Conservation (phyloP, 495 filamentous ascomycete species). For the Penicillium samsonianum region DNA sequence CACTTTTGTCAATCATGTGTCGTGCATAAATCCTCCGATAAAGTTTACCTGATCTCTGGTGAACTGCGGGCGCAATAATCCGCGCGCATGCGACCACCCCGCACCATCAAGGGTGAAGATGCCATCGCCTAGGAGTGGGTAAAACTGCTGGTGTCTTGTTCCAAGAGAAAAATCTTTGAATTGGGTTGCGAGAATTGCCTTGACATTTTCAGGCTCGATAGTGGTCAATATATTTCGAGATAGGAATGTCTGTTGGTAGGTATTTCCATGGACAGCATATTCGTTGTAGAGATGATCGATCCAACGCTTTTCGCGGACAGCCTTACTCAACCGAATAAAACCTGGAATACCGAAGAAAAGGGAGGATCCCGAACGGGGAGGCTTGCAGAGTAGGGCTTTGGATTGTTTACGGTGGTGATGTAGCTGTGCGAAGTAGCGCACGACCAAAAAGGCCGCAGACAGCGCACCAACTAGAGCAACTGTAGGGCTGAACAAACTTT, state of each 20-base stretch:
- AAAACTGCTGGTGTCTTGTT: constrained; percentile 44
- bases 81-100: constrained; percentile 62
- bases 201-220: constrained; percentile 80
- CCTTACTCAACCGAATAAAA: constrained; percentile 32
- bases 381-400: constrained; percentile 41
- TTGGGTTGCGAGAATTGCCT: constrained; percentile 78
- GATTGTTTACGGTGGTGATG: constrained; percentile 35
- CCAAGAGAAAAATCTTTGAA: constrained; percentile 68
- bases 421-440: constrained; percentile 29
- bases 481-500: constrained; percentile 28
- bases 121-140: constrained; percentile 55
- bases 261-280: constrained; percentile 37
- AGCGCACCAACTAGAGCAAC: constrained; percentile 24
- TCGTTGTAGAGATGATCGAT: constrained; percentile 38
- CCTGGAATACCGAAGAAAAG: constrained; percentile 35
- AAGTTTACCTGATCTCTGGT: constrained; percentile 47
- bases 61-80: constrained; percentile 56
- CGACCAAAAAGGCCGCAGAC: constrained; percentile 24
- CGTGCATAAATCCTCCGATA: background rate
- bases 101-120: constrained; percentile 74
- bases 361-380: constrained; percentile 21
- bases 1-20: constrained; percentile 1
- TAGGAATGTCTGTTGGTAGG: constrained; percentile 35
- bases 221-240: constrained; percentile 50
- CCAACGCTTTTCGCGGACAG: constrained; percentile 35